Evolutionary conservation across 169 alveolate genomes (phyloP).

Genomic region (Eimeria brunetti): DNA sequence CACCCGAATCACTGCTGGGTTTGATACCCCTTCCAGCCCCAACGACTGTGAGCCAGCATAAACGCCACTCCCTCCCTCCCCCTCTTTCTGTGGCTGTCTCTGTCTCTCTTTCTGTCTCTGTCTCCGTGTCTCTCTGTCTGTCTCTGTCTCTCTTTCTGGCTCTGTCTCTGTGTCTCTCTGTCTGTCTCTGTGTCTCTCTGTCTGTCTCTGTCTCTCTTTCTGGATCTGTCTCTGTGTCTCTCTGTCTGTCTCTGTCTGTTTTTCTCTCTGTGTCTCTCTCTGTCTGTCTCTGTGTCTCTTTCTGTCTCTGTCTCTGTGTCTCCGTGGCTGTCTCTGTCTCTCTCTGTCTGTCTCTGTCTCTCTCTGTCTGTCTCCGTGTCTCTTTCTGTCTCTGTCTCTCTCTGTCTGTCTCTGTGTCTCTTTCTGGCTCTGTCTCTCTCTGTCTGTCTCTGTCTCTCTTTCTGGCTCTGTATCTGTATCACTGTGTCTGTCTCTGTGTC

Average conservation of each 20-base stretch:
- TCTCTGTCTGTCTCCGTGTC: not conserved
- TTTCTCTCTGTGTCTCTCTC: not conserved
- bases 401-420: not conserved
- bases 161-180: not conserved
- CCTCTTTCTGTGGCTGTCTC: not conserved
- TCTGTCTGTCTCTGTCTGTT: not conserved
- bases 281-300: no score
- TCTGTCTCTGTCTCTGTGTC: not conserved
- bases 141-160: not conserved
- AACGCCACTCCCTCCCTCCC: not conserved
- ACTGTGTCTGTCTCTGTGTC: no score
- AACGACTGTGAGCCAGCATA: slow-evolving; percentile 85
- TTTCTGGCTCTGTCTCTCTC: not conserved
- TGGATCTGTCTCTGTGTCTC: not conserved
- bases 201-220: not conserved
- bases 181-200: not conserved
- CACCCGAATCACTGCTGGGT: slow-evolving; percentile 90
- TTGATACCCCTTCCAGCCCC: slow-evolving; percentile 84
- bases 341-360: not conserved
- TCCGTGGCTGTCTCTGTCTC: not conserved
- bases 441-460: no score
- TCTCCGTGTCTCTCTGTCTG: not conserved
- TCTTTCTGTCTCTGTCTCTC: not conserved
- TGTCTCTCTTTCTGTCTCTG: not conserved
- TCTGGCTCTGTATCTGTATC: no score